Conservation (phyloP, 2,329 filamentous ascomycete genomes). For the Amauroascus verrucosus region DNA sequence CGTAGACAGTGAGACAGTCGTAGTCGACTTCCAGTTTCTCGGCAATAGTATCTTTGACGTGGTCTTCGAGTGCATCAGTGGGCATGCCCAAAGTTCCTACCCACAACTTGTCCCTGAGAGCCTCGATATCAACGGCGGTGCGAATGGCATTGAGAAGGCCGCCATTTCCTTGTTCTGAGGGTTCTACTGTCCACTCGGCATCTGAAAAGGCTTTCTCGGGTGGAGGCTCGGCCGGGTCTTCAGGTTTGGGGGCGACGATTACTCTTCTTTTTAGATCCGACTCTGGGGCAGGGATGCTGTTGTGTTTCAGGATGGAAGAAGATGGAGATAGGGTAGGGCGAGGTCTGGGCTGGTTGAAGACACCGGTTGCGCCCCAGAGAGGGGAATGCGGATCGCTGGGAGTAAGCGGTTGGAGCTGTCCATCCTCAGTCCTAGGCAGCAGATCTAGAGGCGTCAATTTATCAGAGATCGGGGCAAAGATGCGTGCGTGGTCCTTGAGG, state of each 20-base stretch:
- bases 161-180: constrained; percentile 83
- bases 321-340: constrained; percentile 64
- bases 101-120: constrained; percentile 68
- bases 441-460: constrained; percentile 19
- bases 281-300: constrained; percentile 16
- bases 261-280: constrained; percentile 14
- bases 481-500: constrained; percentile 21
- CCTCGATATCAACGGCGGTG: constrained; percentile 60
- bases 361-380: constrained; percentile 58
- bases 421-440: constrained; percentile 14
- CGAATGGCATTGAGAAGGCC: constrained; percentile 81
- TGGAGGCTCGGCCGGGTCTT: constrained; percentile 13
- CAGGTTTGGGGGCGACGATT: constrained; percentile 9
- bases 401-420: constrained; percentile 44
- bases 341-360: constrained; percentile 68
- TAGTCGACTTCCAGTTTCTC: constrained; percentile 70
- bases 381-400: constrained; percentile 66
- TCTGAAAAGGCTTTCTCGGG: constrained; percentile 51
- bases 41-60: constrained; percentile 72
- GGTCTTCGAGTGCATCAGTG: constrained; percentile 68
- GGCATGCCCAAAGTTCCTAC: constrained; percentile 91
- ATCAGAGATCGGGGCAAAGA: constrained; percentile 28
- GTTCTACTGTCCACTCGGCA: constrained; percentile 73
- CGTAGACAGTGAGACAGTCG: constrained; percentile 73
- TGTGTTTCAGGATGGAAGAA: constrained; percentile 62